Conservation (phyloP, 345 rosid genomes). For the Pistacia vera region DNA sequence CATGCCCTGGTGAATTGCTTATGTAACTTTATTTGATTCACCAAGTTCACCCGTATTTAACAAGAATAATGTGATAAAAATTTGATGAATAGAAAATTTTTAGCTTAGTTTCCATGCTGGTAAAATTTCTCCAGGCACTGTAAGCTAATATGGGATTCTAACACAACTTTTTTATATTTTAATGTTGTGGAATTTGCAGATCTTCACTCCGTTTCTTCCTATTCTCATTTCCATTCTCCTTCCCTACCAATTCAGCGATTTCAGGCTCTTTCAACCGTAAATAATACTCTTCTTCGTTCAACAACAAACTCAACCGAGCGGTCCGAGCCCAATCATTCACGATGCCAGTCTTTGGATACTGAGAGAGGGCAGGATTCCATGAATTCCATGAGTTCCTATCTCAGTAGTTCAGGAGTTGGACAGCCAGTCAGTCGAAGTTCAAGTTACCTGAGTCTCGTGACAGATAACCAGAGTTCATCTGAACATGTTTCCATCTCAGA, state of each 20-base stretch:
- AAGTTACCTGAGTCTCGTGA: constrained; percentile 46
- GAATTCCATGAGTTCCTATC: constrained; percentile 33
- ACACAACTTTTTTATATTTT: constrained; percentile 8
- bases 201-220: constrained; percentile 39
- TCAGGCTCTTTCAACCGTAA: constrained; percentile 65
- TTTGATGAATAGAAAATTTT: not conserved
- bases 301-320: constrained; percentile 35
- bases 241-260: constrained; percentile 58
- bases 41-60: not conserved
- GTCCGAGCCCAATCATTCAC: constrained; percentile 32
- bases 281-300: constrained; percentile 42
- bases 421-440: constrained; percentile 34
- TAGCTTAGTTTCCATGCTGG: not conserved
- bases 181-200: constrained; percentile 35
- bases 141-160: not conserved
- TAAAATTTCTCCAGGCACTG: not conserved
- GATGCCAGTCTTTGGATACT: constrained; percentile 43
- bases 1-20: not conserved
- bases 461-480: constrained; percentile 48
- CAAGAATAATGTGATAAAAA: not conserved
- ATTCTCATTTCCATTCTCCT: constrained; percentile 44
- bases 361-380: constrained; percentile 39
- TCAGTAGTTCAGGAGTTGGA: constrained; percentile 38
- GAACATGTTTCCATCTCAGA: constrained; percentile 62
- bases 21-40: not conserved